Conservation (phyloP, 257 asterid species). For the Plantago ovata region DNA sequence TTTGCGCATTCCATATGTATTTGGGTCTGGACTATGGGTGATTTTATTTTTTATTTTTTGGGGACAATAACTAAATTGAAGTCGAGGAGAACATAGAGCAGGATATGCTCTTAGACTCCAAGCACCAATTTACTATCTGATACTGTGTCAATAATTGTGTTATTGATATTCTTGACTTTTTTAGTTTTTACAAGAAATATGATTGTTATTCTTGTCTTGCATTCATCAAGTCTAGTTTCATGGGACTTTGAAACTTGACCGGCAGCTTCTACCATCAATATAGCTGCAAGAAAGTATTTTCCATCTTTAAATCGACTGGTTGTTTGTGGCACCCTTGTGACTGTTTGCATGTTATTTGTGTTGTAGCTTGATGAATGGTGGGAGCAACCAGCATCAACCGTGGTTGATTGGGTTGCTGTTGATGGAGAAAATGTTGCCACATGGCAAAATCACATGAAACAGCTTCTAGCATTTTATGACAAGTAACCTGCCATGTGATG, state of each 20-base stretch:
- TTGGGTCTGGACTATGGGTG: not conserved
- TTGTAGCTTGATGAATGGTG: slow-evolving; percentile 71
- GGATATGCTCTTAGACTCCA: too few relatives aligned
- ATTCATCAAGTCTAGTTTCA: not conserved
- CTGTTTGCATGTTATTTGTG: slow-evolving; percentile 12
- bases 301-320: not conserved
- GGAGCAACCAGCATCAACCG: slow-evolving; percentile 98
- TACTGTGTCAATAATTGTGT: too few relatives aligned
- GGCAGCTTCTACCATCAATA: not conserved
- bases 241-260: not conserved
- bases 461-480: slow-evolving; percentile 80
- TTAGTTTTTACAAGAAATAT: too few relatives aligned
- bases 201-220: not conserved
- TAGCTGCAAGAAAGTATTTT: not conserved
- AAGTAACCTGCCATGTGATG: slow-evolving; percentile 29
- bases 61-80: not conserved
- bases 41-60: not conserved
- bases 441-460: slow-evolving; percentile 95
- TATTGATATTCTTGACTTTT: too few relatives aligned
- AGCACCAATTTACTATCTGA: too few relatives aligned
- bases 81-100: not conserved
- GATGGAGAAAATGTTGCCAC: slow-evolving; percentile 95
- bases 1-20: not conserved
- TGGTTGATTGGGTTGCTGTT: slow-evolving; percentile 89
- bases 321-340: slow-evolving; percentile 7